Percentiles rank a stretch among this genome's conserved stretches.
phyloP scores from a whole-genome alignment of 2,329 filamentous ascomycete species.

The Coniochaeta sp. region DNA sequence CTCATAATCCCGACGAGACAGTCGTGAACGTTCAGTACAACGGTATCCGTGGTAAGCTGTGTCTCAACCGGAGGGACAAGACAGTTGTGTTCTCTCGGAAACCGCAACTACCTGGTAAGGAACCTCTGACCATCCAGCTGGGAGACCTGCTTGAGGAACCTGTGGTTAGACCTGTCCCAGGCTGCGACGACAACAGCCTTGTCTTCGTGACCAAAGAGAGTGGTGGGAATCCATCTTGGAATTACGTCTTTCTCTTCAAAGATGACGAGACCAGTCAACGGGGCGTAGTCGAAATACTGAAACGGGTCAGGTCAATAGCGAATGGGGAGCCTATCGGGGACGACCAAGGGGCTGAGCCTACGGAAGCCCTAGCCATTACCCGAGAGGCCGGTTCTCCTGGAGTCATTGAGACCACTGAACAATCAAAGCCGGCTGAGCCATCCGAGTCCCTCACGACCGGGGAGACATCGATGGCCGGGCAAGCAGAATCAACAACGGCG shows the following conservation, averaged over 20 bases:
- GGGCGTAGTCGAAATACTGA: slow-evolving; percentile 4
- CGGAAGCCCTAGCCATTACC: neutral
- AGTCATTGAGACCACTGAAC: neutral
- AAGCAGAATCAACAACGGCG: neutral
- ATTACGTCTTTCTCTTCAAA: slow-evolving; percentile 15
- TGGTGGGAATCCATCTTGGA: slow-evolving; percentile 7
- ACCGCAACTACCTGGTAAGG: slow-evolving; percentile 6
- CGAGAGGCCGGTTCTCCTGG: neutral
- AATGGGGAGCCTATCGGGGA: neutral
- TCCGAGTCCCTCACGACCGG: neutral
- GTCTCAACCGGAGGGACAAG: slow-evolving; percentile 5
- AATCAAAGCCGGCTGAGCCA: neutral
- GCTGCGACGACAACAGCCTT: slow-evolving; percentile 14
- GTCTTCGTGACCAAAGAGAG: slow-evolving; percentile 10
- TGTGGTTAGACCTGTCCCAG: slow-evolving; percentile 12
- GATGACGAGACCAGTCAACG: slow-evolving; percentile 5
- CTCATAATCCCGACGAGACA: neutral
- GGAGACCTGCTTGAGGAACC: slow-evolving; percentile 11
- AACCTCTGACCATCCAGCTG: slow-evolving; percentile 15
- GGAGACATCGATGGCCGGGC: neutral
- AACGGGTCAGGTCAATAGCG: neutral
- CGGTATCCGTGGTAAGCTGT: slow-evolving; percentile 13
- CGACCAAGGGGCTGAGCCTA: too few relatives aligned
- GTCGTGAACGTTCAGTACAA: slow-evolving; percentile 10
- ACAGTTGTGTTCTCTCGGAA: slow-evolving; percentile 12